Evolutionary conservation across 352 stramenopile genomes (phyloP).

Genomic region (Phytophthora cryptogea): DNA sequence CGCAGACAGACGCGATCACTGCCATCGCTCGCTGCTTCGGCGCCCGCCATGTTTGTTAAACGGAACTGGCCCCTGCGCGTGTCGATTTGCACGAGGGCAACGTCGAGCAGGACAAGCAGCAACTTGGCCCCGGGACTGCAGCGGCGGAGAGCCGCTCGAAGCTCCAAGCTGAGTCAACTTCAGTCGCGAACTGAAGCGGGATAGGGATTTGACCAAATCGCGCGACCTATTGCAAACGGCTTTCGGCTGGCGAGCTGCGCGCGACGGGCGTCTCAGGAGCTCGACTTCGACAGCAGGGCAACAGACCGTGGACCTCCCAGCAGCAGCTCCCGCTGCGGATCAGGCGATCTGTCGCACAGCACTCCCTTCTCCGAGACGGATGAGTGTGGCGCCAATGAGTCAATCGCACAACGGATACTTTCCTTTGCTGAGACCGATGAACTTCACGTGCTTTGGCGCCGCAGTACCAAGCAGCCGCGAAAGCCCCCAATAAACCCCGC

Average conservation of each 20-base stretch:
- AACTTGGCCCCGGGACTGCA: neutral
- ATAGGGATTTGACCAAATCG: slow-evolving; percentile 2
- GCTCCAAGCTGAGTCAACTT: slow-evolving; percentile 1
- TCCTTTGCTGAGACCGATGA: neutral
- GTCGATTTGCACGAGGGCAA: neutral
- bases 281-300: too few species aligned
- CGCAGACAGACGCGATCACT: neutral
- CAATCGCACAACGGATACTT: neutral
- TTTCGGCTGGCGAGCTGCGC: neutral
- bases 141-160: too few species aligned
- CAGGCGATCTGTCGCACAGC: neutral
- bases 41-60: neutral
- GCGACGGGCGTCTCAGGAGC: too few species aligned
- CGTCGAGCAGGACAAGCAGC: neutral
- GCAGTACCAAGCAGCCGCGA: too few species aligned
- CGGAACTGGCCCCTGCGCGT: neutral
- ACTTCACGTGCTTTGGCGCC: neutral
- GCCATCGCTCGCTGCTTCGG: neutral
- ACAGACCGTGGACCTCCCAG: too few species aligned
- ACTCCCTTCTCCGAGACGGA: neutral
- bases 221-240: slow-evolving; percentile 2
- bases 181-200: slow-evolving; percentile 6
- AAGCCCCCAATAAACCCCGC: too few species aligned
- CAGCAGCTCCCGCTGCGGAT: neutral
- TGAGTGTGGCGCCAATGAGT: neutral